Base-by-base conservation (phyloP, 2,329 filamentous ascomycete genomes). In the Trichothecium roseum region DNA sequence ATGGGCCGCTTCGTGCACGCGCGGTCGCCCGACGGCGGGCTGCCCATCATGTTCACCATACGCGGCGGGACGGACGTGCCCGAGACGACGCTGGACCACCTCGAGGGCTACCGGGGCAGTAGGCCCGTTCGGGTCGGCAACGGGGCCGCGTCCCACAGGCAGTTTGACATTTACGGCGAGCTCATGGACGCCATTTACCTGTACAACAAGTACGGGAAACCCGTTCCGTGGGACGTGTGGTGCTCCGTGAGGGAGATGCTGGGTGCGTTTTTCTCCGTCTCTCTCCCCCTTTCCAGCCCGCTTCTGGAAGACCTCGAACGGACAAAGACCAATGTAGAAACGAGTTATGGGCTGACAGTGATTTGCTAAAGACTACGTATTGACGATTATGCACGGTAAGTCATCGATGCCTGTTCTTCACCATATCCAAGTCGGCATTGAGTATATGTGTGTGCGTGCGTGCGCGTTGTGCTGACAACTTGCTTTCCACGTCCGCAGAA, bases 31-130 rank as follows among this genome's bases (percentile, higher is more conserved):
- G 71, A 78, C 34, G 73, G 75, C 20, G 75, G 72, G 1, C 57
- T 88, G 26, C 83, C 83, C 10, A 84, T 88, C 50, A 87, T 88
- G 82, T 86, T 87, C 51, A 84, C 78, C 28, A 86, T 88, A 44
- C 69, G 74, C 17, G 83, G 83, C 32, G 77, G 76, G 30, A 85
- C 80, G 1, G 76, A 85, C 28, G 82, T 87, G 27, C 80, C 81
- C 0, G 82, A 86, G 55, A 48, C 67, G 26, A 80, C 82, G 42
- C 66, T 86, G 5, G 55, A 64, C 37, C 82, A 88, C 45, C 66
- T 88, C 3, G 77, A 84, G 30, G 83, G 83, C 3, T 86, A 87
- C 51, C 67, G 75, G 35, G 70, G 72, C 18, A 86, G 81, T 52
- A 69, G 60, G 32, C 83, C 83, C 0, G 82, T 88, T 16, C 72